Percentiles rank a stretch among this genome's conserved stretches.
These are phyloP conservation scores for Alternaria brassicicola DNA, from an alignment of 2,329 filamentous ascomycete species.

Conservation along the genomic window DNA sequence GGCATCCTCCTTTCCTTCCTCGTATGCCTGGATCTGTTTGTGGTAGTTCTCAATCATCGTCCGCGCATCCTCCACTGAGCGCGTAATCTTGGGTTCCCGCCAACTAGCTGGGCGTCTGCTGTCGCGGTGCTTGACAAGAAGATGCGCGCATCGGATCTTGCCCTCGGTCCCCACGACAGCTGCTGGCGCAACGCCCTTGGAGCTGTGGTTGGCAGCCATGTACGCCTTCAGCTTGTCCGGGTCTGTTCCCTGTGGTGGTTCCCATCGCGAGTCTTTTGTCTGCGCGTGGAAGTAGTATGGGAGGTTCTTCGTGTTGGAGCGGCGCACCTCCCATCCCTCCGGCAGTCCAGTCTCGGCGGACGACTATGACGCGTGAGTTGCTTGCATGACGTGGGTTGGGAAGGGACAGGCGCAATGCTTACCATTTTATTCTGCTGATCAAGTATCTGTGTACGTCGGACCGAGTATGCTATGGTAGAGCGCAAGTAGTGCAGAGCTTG, in stretches of 20 bases:
- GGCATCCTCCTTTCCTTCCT: slow-evolving; percentile 52
- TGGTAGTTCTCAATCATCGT: slow-evolving; percentile 78
- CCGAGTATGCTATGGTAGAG: neutral
- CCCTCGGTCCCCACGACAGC: slow-evolving; percentile 56
- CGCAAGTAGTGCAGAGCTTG: slow-evolving; percentile 1
- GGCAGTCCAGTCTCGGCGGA: slow-evolving; percentile 68
- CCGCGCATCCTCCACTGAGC: slow-evolving; percentile 84
- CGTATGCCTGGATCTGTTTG: slow-evolving; percentile 71
- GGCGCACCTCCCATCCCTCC: slow-evolving; percentile 89
- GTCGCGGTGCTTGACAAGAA: slow-evolving; percentile 90
- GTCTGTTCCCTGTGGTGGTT: slow-evolving; percentile 86
- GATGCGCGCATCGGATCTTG: slow-evolving; percentile 91
- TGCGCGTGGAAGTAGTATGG: slow-evolving; percentile 96
- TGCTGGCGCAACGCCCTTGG: slow-evolving; percentile 52
- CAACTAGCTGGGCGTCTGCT: slow-evolving; percentile 91
- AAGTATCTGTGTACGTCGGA: slow-evolving; percentile 1
- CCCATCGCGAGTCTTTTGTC: slow-evolving; percentile 92
- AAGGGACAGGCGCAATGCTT: slow-evolving; percentile 22
- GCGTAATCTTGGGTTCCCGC: slow-evolving; percentile 87
- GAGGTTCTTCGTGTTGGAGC: slow-evolving; percentile 97
- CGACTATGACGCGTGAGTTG: slow-evolving; percentile 38
- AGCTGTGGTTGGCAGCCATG: slow-evolving; percentile 87
- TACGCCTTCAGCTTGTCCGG: slow-evolving; percentile 91
- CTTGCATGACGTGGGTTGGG: slow-evolving; percentile 3
- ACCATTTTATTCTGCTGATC: slow-evolving; percentile 36